Conservation (phyloP, 2,329 filamentous ascomycete species). For the Ploettnerulaceae sp. region DNA sequence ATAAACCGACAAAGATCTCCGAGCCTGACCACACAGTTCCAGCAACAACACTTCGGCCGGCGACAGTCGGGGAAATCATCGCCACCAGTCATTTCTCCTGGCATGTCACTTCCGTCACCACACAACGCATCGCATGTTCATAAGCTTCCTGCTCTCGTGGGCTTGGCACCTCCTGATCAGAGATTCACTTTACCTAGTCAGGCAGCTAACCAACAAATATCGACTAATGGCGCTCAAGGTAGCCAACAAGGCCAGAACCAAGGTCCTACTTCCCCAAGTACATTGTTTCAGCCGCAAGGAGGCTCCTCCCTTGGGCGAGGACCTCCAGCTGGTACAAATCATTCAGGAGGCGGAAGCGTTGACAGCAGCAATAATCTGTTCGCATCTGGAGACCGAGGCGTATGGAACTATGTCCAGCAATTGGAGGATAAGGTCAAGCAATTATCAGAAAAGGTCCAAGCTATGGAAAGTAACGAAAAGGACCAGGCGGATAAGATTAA, state of each 20-base stretch:
- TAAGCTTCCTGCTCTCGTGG: slow-evolving; percentile 33
- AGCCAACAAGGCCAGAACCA: slow-evolving; percentile 26
- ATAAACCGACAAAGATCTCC: slow-evolving; percentile 57
- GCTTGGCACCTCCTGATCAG: slow-evolving; percentile 33
- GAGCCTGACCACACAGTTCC: slow-evolving; percentile 59
- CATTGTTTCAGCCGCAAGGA: slow-evolving; percentile 42
- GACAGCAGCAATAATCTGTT: slow-evolving; percentile 66
- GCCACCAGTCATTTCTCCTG: slow-evolving; percentile 19
- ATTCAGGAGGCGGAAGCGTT: slow-evolving; percentile 50
- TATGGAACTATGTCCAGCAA: slow-evolving; percentile 69
- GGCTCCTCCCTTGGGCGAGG: slow-evolving; percentile 38
- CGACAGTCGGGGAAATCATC: slow-evolving; percentile 52
- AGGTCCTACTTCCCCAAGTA: slow-evolving; percentile 24
- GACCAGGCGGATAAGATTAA: slow-evolving; percentile 30
- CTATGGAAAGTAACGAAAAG: slow-evolving; percentile 35
- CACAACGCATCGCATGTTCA: slow-evolving; percentile 26
- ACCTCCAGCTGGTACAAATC: slow-evolving; percentile 33
- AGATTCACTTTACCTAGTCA: slow-evolving; percentile 33
- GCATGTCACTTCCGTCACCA: slow-evolving; percentile 31
- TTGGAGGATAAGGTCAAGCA: slow-evolving; percentile 57
- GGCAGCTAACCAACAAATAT: slow-evolving; percentile 23
- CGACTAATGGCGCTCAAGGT: slow-evolving; percentile 18
- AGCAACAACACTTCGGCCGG: slow-evolving; percentile 58
- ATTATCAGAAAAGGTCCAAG: slow-evolving; percentile 41
- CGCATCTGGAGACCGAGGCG: slow-evolving; percentile 52